phyloP scores from a whole-genome alignment of 306 rosid genomes.

The Vicia sativa region DNA sequence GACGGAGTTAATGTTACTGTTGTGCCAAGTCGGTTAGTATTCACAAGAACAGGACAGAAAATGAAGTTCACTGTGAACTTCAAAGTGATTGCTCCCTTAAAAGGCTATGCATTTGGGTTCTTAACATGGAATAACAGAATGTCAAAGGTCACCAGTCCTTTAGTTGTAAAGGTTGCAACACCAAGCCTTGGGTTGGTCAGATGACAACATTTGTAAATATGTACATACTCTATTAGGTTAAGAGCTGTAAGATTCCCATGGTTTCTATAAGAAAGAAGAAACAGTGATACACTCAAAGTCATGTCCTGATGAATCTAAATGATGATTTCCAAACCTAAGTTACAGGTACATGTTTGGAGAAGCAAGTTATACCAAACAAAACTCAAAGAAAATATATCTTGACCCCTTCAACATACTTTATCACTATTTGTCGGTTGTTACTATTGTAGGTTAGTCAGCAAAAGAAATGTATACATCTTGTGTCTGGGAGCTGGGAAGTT shows the following conservation, averaged over 20 bases:
- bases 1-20: constrained; percentile 69
- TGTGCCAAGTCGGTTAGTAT: constrained; percentile 56
- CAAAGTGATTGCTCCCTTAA: constrained; percentile 57
- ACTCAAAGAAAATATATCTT: too few relatives aligned
- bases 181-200: constrained; percentile 52
- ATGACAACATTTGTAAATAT: constrained; percentile 40
- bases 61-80: constrained; percentile 61
- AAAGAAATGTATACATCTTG: too few relatives aligned
- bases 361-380: constrained; percentile 23
- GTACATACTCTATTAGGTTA: constrained; percentile 35
- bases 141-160: constrained; percentile 61
- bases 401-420: too few relatives aligned
- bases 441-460: too few relatives aligned
- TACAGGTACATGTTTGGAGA: constrained; percentile 2
- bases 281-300: constrained; percentile 1
- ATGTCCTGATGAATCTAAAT: constrained; percentile 32
- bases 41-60: constrained; percentile 60
- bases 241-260: constrained; percentile 36
- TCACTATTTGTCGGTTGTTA: too few relatives aligned
- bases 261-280: constrained; percentile 31
- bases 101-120: constrained; percentile 71
- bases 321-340: constrained; percentile 4
- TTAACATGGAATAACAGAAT: constrained; percentile 60
- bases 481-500: too few relatives aligned
- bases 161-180: constrained; percentile 58